Conservation (phyloP, 441 rosid genomes). For the Mallotus repandus region DNA sequence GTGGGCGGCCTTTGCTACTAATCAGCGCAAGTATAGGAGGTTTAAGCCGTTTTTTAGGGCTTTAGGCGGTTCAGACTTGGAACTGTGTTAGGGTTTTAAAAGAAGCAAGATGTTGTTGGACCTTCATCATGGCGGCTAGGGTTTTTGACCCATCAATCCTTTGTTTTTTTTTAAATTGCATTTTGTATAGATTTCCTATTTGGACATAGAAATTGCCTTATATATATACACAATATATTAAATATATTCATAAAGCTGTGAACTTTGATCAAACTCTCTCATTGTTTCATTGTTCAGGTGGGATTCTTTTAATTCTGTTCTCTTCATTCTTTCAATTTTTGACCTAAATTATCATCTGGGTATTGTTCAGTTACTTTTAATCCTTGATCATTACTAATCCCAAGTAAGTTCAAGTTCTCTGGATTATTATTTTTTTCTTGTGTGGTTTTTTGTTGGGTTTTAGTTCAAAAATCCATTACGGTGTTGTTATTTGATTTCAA, state of each 20-base stretch:
- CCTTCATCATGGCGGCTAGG: conserved; percentile 47
- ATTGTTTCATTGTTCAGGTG: background rate
- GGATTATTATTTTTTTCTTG: background rate
- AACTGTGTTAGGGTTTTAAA: conserved; percentile 13
- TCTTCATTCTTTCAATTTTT: background rate
- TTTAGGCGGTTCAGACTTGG: background rate
- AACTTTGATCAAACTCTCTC: conserved; percentile 1
- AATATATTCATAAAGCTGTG: background rate
- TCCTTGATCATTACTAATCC: conserved; percentile 8
- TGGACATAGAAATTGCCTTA: background rate
- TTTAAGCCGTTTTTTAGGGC: background rate
- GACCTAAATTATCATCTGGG: conserved; percentile 14
- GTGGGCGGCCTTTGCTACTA: background rate
- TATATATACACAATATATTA: background rate
- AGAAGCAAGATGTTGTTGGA: background rate
- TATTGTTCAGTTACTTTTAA: background rate
- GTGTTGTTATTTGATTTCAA: conserved; percentile 5
- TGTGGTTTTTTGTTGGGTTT: background rate
- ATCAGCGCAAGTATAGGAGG: background rate
- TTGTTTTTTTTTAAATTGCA: background rate
- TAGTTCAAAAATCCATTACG: background rate
- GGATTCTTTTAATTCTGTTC: background rate
- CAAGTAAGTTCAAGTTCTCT: conserved; percentile 25
- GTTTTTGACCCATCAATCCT: conserved; percentile 27
- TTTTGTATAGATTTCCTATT: background rate